Evolutionary conservation across 768 basidiomycete species (phyloP), one percentile per base, ranked within the genome.

Genomic region (Tulasnella sp.): DNA sequence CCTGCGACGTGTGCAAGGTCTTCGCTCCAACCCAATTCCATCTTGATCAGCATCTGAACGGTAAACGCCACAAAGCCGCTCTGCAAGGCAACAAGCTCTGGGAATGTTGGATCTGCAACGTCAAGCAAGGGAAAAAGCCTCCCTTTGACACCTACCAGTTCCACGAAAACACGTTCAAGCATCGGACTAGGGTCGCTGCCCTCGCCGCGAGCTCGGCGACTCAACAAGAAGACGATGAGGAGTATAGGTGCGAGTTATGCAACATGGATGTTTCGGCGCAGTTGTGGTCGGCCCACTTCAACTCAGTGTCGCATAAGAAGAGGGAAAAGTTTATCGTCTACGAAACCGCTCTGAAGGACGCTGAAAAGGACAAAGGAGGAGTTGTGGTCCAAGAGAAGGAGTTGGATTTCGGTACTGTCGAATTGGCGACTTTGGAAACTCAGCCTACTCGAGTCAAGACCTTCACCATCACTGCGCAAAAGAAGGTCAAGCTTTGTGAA

Each of bases 71-170:
- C n/a, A 44, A 77, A 46, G 26, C 37, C 61, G 46, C 35, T n/a
- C 5, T 71, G 23, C 35, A 69, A 46, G 70, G 70, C 35, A 72
- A 39, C 42, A 71, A 70, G 67, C 18, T 46, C 3, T 46, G 39
- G 74, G 44, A 57, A 71, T 77, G 77, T 55, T 29, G 35, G 69
- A 37, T 77, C 9, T 77, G 77, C 77, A 70, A 77, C 71, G 71
- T 71, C 48, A 57, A 32, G 23, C 32, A 77, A n/a, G 75, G 40
- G 9, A 29, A 74, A 3, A 40, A 72, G 29, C 39, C 71, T n/a
- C 71, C 37, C 15, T 72, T 39, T 7, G 39, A 72, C 71, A 46
- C 39, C 71, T 46, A 72, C 23, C 0, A 26, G 7, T 46, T 40
- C 39, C 71, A 40, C 44, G 71, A 40, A 40, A 72, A 72, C 6